Evolutionary conservation across 805 yeast species (phyloP).

Genomic region (Candida montana): DNA sequence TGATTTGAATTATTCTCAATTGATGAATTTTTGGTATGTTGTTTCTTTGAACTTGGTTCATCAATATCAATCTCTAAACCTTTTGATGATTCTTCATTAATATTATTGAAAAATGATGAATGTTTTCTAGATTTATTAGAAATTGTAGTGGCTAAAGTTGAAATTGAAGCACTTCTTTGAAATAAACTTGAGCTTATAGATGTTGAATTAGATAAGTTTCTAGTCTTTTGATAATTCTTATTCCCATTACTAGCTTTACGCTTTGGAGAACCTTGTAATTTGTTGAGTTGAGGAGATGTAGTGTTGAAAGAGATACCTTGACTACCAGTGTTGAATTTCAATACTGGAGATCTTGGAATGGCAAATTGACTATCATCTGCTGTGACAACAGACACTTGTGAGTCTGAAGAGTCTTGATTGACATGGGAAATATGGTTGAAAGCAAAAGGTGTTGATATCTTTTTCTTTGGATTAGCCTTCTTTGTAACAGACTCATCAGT

Average conservation of each 20-base stretch:
- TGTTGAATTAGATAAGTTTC: slow-evolving; percentile 14
- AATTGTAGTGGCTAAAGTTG: slow-evolving; percentile 21
- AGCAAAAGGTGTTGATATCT: slow-evolving; percentile 34
- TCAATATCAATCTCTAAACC: neutral
- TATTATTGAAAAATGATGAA: slow-evolving; percentile 10
- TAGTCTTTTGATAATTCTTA: no score
- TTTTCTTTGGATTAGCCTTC: slow-evolving; percentile 12
- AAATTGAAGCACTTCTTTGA: slow-evolving; percentile 21
- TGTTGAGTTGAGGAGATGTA: slow-evolving; percentile 13
- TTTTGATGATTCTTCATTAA: neutral
- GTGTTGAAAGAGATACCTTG: slow-evolving; percentile 19
- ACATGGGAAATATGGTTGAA: slow-evolving; percentile 38
- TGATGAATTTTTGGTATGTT: neutral
- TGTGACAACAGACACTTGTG: no score
- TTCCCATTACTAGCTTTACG: slow-evolving; percentile 8
- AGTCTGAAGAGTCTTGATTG: slow-evolving; percentile 26
- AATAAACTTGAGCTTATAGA: slow-evolving; percentile 11
- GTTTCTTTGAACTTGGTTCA: neutral
- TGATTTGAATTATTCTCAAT: slow-evolving; percentile 1
- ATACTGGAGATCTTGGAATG: no score
- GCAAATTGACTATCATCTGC: no score
- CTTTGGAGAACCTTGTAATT: neutral
- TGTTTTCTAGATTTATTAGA: slow-evolving; percentile 10
- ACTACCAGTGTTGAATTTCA: neutral
- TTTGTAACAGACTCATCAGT: slow-evolving; percentile 9